phyloP scores from a whole-genome alignment of 768 basidiomycete species.

The Tylopilus felleus region DNA sequence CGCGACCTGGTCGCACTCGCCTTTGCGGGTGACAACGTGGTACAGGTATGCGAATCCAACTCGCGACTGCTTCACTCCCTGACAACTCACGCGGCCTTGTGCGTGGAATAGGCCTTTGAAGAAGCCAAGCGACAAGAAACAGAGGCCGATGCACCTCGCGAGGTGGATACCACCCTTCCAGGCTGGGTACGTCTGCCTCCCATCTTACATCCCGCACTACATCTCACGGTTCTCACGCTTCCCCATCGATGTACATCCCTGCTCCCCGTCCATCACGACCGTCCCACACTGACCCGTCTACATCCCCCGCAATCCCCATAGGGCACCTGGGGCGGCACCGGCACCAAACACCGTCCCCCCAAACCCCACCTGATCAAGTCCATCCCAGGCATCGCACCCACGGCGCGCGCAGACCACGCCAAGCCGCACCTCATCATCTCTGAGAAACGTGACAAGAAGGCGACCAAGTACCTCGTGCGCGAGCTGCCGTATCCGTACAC shows the following conservation, averaged over 20 bases:
- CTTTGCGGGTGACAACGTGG: slow-evolving; percentile 96
- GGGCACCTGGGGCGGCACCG: slow-evolving; percentile 92
- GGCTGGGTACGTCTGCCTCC: slow-evolving; percentile 74
- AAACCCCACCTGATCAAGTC: slow-evolving; percentile 77
- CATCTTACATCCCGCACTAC: not conserved
- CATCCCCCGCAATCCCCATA: slow-evolving; percentile 29
- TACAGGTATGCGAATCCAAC: slow-evolving; percentile 55
- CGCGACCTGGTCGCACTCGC: slow-evolving; percentile 90
- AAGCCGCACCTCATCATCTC: slow-evolving; percentile 93
- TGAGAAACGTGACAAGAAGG: slow-evolving; percentile 94
- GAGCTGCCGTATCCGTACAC: slow-evolving; percentile 96
- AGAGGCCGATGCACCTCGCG: slow-evolving; percentile 80
- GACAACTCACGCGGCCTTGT: not conserved
- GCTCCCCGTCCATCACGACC: not conserved
- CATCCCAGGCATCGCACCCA: slow-evolving; percentile 75
- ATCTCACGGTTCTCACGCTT: not conserved
- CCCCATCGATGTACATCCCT: not conserved
- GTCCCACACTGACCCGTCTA: not conserved
- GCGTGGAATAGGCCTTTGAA: slow-evolving; percentile 66
- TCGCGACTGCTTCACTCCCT: not conserved
- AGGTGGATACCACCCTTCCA: slow-evolving; percentile 86
- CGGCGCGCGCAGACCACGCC: slow-evolving; percentile 75
- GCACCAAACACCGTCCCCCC: slow-evolving; percentile 55
- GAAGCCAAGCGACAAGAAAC: slow-evolving; percentile 80
- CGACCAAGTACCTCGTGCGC: slow-evolving; percentile 81